phyloP scores from a whole-genome alignment of 1,284 basidiomycete genomes.

The Phylloporus sp. region DNA sequence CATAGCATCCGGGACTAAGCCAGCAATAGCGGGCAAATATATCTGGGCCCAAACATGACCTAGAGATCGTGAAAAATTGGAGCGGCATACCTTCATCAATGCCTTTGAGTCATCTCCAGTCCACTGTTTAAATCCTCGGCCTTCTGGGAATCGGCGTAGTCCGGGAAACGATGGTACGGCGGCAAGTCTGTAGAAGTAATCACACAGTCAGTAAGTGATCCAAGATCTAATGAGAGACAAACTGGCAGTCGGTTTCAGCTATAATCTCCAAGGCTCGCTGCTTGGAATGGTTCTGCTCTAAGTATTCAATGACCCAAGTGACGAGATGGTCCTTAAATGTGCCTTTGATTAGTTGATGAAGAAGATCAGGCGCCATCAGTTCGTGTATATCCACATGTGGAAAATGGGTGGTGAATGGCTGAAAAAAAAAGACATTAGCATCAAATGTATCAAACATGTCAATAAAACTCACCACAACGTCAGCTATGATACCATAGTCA shows the following conservation, averaged over 20 bases:
- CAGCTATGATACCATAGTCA: too few species aligned
- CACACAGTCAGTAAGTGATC: too few species aligned
- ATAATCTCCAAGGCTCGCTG: not conserved
- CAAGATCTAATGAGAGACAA: not conserved
- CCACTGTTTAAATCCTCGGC: not conserved
- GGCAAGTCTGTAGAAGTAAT: not conserved
- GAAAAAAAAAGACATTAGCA: not conserved
- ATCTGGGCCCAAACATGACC: too few species aligned
- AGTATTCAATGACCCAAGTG: not conserved
- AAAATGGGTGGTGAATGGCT: not conserved
- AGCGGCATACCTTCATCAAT: constrained; percentile 13
- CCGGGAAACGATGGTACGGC: not conserved
- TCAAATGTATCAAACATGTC: too few species aligned
- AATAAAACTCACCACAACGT: too few species aligned
- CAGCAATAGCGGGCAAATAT: constrained; percentile 23
- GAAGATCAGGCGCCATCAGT: not conserved
- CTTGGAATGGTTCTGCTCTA: not conserved
- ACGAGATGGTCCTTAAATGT: not conserved
- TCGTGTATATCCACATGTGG: not conserved
- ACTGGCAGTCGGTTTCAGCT: not conserved
- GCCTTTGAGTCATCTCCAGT: not conserved
- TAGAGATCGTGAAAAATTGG: too few species aligned
- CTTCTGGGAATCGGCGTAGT: not conserved
- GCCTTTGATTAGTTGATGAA: not conserved
- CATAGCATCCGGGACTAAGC: constrained; percentile 17